Percentiles rank a stretch among this genome's conserved stretches.
These are phyloP conservation scores for Dimargaris xerosporica DNA, from an alignment of 192 early-diverging fungal species.

Conservation along the genomic window DNA sequence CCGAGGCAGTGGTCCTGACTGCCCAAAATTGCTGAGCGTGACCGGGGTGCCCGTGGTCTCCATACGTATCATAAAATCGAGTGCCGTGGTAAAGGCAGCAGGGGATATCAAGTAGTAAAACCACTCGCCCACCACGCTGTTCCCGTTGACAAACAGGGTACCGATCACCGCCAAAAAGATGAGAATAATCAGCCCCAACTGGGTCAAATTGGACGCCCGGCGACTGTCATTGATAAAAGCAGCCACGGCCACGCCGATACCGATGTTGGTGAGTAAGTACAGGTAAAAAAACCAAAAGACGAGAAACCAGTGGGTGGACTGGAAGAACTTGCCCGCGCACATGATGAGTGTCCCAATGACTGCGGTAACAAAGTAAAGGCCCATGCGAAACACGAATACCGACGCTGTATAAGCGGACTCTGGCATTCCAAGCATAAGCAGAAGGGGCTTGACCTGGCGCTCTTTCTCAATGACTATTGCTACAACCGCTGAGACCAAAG, in stretches of 20 bases:
- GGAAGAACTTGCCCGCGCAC: constrained; percentile 3
- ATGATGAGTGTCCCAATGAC: not conserved
- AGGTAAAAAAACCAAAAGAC: not conserved
- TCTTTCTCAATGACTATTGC: not conserved
- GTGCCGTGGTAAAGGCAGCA: not conserved
- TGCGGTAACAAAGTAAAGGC: not conserved
- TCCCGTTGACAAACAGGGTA: not conserved
- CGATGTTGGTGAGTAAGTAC: not conserved
- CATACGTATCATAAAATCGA: not conserved
- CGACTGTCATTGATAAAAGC: not conserved
- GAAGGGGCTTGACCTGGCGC: not conserved
- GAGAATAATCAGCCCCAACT: not conserved
- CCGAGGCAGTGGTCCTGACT: not conserved
- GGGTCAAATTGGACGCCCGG: not conserved
- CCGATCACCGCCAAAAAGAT: not conserved
- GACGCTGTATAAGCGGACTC: not conserved
- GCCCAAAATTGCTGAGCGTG: not conserved
- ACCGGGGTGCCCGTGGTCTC: not conserved
- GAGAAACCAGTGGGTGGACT: constrained; percentile 3
- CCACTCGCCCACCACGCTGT: not conserved
- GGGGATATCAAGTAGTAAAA: not conserved
- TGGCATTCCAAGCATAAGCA: not conserved
- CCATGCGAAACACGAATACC: not conserved
- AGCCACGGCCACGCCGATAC: not conserved
- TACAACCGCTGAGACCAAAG: not conserved